A percentile compares a stretch with the other conserved stretches of the same genome.
These are phyloP conservation scores for Plasmodium fragile DNA, from an alignment of 169 alveolate species.

Conservation along the genomic window DNA sequence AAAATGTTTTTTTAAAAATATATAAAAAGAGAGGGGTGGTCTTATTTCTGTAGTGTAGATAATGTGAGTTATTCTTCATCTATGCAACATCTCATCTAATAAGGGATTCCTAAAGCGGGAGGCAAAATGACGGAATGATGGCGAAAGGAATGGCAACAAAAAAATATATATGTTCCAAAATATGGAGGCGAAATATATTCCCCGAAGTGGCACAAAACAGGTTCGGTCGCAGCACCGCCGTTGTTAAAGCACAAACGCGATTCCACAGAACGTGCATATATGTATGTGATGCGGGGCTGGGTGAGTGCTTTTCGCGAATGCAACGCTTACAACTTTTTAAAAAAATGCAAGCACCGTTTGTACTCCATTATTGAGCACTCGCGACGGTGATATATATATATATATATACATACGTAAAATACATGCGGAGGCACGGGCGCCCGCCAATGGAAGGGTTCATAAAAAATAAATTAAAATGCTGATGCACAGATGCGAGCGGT, in stretches of 20 bases:
- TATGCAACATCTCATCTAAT: background rate
- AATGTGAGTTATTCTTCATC: background rate
- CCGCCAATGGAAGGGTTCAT: background rate
- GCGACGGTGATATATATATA: background rate
- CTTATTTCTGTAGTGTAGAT: background rate
- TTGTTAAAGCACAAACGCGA: background rate
- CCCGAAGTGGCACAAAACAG: background rate
- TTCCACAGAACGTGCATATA: background rate
- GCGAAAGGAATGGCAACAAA: background rate
- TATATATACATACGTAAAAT: slow-evolving; percentile 1
- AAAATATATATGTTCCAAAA: background rate
- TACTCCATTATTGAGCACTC: background rate
- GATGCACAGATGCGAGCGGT: background rate
- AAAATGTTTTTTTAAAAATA: background rate
- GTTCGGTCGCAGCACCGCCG: background rate
- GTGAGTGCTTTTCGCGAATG: background rate
- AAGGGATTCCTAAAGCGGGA: background rate
- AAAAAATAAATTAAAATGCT: background rate
- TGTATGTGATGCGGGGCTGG: background rate
- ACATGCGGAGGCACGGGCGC: background rate
- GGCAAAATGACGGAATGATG: background rate
- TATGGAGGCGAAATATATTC: background rate
- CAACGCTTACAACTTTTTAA: background rate
- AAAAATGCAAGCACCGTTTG: background rate
- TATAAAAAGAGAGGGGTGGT: background rate